These are phyloP conservation scores for Groenewaldozyma tartarivorans DNA, from an alignment of 805 yeast genomes.

Conservation along the genomic window DNA sequence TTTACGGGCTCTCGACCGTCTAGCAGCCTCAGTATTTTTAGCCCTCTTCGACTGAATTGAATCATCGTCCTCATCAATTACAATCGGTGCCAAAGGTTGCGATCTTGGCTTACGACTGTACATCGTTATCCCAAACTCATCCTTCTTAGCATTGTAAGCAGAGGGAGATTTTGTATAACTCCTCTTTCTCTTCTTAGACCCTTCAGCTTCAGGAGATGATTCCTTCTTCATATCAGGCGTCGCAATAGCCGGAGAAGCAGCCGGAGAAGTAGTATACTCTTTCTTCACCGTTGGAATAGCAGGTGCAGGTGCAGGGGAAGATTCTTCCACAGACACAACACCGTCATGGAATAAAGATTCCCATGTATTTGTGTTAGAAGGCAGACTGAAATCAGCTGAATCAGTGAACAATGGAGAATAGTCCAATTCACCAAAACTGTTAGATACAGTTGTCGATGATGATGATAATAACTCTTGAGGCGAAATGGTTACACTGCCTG, in stretches of 20 bases:
- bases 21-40: slow-evolving; percentile 94
- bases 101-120: slow-evolving; percentile 72
- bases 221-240: not conserved
- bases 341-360: not conserved
- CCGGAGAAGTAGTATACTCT: not conserved
- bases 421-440: slow-evolving; percentile 16
- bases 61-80: slow-evolving; percentile 43
- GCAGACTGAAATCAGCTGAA: slow-evolving; percentile 16
- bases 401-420: slow-evolving; percentile 26
- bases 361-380: not conserved
- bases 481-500: slow-evolving; percentile 8
- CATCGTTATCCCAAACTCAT: slow-evolving; percentile 64
- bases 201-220: slow-evolving; percentile 2
- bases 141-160: slow-evolving; percentile 33
- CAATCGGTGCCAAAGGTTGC: slow-evolving; percentile 63
- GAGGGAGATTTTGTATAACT: slow-evolving; percentile 1
- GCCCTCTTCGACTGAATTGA: slow-evolving; percentile 81
- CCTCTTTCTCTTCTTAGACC: slow-evolving; percentile 12
- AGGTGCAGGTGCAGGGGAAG: not conserved
- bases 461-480: slow-evolving; percentile 15
- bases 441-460: slow-evolving; percentile 5
- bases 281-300: not conserved
- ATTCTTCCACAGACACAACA: not conserved
- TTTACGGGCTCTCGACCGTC: slow-evolving; percentile 89
- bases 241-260: slow-evolving; percentile 5